These are phyloP conservation scores for Gremmenia infestans DNA, from an alignment of 2,329 filamentous ascomycete genomes.

Conservation along the genomic window DNA sequence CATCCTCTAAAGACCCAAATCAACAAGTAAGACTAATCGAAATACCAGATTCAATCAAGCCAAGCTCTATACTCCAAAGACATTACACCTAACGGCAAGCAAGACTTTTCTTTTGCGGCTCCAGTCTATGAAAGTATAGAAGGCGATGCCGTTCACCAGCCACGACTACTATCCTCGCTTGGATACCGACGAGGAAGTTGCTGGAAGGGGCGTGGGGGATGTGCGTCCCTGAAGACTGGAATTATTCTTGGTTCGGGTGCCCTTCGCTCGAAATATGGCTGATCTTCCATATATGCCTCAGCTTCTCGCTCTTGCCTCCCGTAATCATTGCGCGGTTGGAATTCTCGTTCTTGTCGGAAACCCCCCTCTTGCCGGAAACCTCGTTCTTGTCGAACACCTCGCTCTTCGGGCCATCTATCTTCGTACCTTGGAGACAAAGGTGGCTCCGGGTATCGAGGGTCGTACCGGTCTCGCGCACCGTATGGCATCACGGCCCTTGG, in stretches of 20 bases:
- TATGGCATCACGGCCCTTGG: constrained; percentile 5
- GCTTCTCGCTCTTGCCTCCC: constrained; percentile 11
- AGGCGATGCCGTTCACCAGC: constrained; percentile 5
- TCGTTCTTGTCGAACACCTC: background rate
- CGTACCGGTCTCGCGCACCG: constrained; percentile 7
- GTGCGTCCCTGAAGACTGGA: constrained; percentile 1
- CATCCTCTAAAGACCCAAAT: background rate
- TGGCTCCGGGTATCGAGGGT: constrained; percentile 11
- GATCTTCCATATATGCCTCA: constrained; percentile 20
- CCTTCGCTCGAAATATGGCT: constrained; percentile 6
- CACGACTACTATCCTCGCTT: background rate
- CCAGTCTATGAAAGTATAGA: background rate
- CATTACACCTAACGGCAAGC: background rate
- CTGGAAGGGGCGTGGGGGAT: constrained; percentile 14
- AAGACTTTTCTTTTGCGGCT: background rate
- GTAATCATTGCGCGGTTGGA: background rate
- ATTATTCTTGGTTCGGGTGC: constrained; percentile 1
- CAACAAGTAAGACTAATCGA: background rate
- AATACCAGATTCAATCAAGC: background rate
- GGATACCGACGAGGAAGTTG: constrained; percentile 13
- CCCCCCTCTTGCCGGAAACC: constrained; percentile 8
- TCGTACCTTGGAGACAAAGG: constrained; percentile 5
- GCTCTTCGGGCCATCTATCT: constrained; percentile 14
- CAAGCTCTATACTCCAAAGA: background rate
- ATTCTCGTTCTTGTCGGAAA: constrained; percentile 5